phyloP scores from a whole-genome alignment of 345 rosid genomes.

The Durio zibethinus region DNA sequence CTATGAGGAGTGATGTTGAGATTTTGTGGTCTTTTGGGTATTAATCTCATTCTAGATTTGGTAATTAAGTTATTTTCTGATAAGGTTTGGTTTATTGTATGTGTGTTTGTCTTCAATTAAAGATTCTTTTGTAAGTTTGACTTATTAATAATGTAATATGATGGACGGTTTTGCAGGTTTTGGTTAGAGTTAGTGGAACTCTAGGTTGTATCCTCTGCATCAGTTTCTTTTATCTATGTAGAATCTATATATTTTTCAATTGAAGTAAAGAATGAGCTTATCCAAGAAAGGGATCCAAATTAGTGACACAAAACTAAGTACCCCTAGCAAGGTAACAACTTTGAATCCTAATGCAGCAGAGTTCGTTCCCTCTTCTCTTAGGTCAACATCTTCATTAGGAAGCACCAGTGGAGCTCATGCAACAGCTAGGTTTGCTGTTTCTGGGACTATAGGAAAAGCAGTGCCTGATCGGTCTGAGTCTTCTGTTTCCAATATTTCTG shows the following conservation, averaged over 20 bases:
- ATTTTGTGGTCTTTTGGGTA: conserved; percentile 9
- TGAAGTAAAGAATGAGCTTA: conserved; percentile 71
- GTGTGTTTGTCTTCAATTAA: neutral
- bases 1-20: neutral
- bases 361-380: conserved; percentile 77
- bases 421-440: conserved; percentile 43
- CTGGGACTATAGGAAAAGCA: conserved; percentile 59
- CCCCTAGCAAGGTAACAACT: conserved; percentile 54
- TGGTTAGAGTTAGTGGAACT: conserved; percentile 37
- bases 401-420: conserved; percentile 42
- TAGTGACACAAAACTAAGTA: conserved; percentile 49
- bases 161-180: conserved; percentile 54
- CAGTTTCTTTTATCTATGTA: conserved; percentile 26
- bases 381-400: conserved; percentile 55
- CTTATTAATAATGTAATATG: conserved; percentile 1
- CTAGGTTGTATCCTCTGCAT: neutral
- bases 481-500: conserved; percentile 71
- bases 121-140: conserved; percentile 11
- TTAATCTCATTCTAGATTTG: conserved; percentile 7
- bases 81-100: conserved; percentile 17
- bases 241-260: conserved; percentile 26
- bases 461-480: conserved; percentile 72
- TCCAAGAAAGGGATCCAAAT: conserved; percentile 68
- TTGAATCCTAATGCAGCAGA: conserved; percentile 97
- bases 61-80: conserved; percentile 20